Evolutionary conservation across 768 basidiomycete species (phyloP), one percentile per base, ranked within the genome.

Genomic region (Suillus luteus): DNA sequence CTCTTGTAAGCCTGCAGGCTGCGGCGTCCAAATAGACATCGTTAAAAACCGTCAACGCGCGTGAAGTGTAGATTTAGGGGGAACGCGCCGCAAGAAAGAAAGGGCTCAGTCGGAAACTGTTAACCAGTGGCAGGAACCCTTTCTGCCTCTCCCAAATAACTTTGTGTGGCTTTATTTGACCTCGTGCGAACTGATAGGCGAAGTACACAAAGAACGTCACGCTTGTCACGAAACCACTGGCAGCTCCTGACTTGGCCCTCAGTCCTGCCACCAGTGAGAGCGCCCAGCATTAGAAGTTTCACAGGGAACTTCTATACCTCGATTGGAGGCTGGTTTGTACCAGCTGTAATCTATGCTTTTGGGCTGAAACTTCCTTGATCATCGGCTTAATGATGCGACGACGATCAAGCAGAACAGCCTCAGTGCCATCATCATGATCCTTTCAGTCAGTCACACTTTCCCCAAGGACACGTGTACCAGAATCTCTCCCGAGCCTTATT

Each of bases 1-100:
- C 84, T 97, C 94, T 77, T 92, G 88, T 76, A 99, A 84, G 73
- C 91, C 95, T 64, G 85, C 85, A 73, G 87, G 88, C 70, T 93
- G 87, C 68, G 96, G 96, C 66, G 81, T 82, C 96, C 96, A 98
- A 74, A 77, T 75, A 81, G 83, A 74, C 86, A 88, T 88, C 79
- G 81, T 81, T 66, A 69, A 73, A 72, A 68, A 55, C 48, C 37
- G 63, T 54, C 67, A 72, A 76, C 73, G 76, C 74, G 74, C 71
- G 69, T 35, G 41, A 64, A 61, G 51, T 60, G 38, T 10, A 70
- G 65, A 64, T 62, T 61, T 44, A 43, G 55, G 61, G 33, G 61
- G 66, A 67, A 75, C 74, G 72, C 74, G 74, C 76, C 70, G 65
- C 66, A 74, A 63, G 74, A 72, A 67, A 64, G 71, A 67, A 67